Evolutionary conservation across 2,329 filamentous ascomycete species (phyloP).

Genomic region (Ceratocystis lukuohia): DNA sequence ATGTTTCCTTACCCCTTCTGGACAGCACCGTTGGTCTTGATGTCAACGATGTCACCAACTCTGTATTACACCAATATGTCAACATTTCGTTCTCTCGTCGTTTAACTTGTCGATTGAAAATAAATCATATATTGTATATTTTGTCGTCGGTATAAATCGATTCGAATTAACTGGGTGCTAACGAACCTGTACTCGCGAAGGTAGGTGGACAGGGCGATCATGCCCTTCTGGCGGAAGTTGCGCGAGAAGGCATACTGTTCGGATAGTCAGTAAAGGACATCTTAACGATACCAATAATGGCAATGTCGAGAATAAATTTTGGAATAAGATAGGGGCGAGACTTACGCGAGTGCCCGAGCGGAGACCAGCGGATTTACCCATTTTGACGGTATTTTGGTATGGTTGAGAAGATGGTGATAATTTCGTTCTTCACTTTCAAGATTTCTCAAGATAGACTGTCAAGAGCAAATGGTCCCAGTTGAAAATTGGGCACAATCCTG

Average conservation of each 20-base stretch:
- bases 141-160: slow-evolving; percentile 17
- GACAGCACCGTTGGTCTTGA: slow-evolving; percentile 95
- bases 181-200: slow-evolving; percentile 74
- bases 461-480: slow-evolving; percentile 14
- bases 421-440: slow-evolving; percentile 17
- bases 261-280: slow-evolving; percentile 16
- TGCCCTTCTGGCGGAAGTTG: slow-evolving; percentile 88
- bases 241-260: slow-evolving; percentile 77
- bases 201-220: slow-evolving; percentile 89
- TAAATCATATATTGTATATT: slow-evolving; percentile 16
- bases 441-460: slow-evolving; percentile 20
- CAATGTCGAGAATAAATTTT: slow-evolving; percentile 15
- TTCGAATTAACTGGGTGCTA: slow-evolving; percentile 1
- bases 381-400: slow-evolving; percentile 37
- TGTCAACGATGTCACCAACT: slow-evolving; percentile 97
- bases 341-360: slow-evolving; percentile 72
- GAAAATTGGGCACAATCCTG: slow-evolving; percentile 19
- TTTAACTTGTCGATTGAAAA: slow-evolving; percentile 21
- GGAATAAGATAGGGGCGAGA: slow-evolving; percentile 24
- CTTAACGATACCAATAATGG: slow-evolving; percentile 14
- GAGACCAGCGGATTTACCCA: slow-evolving; percentile 81
- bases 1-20: slow-evolving; percentile 71
- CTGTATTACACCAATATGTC: slow-evolving; percentile 31
- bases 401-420: slow-evolving; percentile 18
- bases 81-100: slow-evolving; percentile 4